These are phyloP conservation scores for Sclerotinia subarctica DNA, from an alignment of 2,329 filamentous ascomycete genomes.

Conservation along the genomic window DNA sequence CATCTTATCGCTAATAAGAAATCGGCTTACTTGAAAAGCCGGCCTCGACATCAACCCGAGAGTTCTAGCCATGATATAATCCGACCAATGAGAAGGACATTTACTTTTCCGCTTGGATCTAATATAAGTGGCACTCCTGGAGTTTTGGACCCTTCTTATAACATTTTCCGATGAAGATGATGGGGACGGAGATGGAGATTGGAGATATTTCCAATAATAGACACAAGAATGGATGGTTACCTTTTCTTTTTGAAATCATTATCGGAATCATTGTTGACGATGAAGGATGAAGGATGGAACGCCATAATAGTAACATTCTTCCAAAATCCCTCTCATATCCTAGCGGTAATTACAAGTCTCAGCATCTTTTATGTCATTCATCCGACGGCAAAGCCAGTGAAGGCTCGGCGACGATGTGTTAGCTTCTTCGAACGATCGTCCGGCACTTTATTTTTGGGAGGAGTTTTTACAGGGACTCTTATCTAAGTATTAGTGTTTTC, in stretches of 20 bases:
- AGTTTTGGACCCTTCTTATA: not conserved
- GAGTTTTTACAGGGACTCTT: not conserved
- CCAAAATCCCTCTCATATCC: not conserved
- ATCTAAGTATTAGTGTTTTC: not conserved
- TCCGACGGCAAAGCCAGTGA: not conserved
- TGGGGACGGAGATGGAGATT: not conserved
- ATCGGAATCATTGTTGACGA: not conserved
- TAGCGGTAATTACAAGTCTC: not conserved
- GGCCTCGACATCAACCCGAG: too few species aligned
- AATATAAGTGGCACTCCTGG: too few species aligned
- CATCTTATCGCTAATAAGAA: slow-evolving; percentile 17
- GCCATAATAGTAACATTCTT: not conserved
- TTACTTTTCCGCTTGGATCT: too few species aligned
- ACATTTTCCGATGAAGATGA: not conserved
- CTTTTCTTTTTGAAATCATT: too few species aligned
- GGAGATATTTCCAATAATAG: not conserved
- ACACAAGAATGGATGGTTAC: not conserved
- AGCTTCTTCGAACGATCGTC: not conserved
- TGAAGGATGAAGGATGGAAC: not conserved
- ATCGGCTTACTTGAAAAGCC: not conserved
- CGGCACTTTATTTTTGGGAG: not conserved
- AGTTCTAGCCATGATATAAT: not conserved
- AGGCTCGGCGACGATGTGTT: not conserved
- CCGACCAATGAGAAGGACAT: not conserved
- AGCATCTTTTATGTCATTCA: not conserved